A percentile compares a stretch with the other conserved stretches of the same genome.
phyloP scores from a whole-genome alignment of 2,329 filamentous ascomycete species.

The Trichoderma atroviride region DNA sequence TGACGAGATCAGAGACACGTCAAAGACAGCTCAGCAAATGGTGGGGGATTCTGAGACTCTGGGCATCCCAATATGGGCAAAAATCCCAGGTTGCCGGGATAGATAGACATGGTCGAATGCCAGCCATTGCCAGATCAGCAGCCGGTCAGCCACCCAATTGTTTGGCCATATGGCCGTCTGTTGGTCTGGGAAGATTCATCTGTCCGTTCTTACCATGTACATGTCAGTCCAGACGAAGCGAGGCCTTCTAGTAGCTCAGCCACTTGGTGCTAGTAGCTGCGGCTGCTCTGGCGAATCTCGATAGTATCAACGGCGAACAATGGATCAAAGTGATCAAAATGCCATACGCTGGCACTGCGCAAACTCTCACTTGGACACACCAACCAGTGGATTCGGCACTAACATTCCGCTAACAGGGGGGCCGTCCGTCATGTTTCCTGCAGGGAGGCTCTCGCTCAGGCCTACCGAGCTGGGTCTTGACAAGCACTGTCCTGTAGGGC shows the following conservation, averaged over 20 bases:
- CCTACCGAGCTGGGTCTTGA: neutral
- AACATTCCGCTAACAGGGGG: neutral
- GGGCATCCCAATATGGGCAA: neutral
- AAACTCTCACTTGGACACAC: neutral
- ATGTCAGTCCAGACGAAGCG: neutral
- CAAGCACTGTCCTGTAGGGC: neutral
- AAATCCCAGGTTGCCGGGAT: conserved; percentile 6
- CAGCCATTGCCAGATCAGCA: neutral
- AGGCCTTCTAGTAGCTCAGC: neutral
- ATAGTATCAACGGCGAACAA: neutral
- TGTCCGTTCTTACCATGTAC: neutral
- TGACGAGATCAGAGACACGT: neutral
- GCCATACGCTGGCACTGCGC: neutral
- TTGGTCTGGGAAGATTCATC: neutral
- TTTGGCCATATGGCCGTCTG: neutral
- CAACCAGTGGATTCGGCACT: neutral
- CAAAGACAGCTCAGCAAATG: neutral
- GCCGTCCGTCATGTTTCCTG: neutral
- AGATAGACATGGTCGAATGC: neutral
- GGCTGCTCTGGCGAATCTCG: neutral
- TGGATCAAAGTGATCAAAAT: neutral
- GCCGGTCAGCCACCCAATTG: neutral
- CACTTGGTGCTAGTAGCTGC: neutral
- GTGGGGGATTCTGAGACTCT: conserved; percentile 11
- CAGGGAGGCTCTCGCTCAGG: conserved; percentile 6